Evolutionary conservation across 2,329 filamentous ascomycete species (phyloP).

Genomic region (Gyromitra esculenta): DNA sequence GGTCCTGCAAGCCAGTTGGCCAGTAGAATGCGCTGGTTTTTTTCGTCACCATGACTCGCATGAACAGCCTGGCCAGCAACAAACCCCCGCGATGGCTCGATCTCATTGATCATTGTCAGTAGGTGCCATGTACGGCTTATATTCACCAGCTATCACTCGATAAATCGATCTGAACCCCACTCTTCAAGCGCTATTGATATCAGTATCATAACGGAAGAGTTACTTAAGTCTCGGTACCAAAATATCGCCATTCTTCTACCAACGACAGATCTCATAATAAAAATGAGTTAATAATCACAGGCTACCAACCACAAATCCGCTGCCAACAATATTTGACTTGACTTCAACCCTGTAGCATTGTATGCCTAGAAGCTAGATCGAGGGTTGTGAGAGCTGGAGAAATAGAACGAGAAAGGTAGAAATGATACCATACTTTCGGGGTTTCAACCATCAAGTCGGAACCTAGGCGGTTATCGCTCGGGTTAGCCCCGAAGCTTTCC

Average conservation of each 20-base stretch:
- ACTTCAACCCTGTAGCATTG: constrained; percentile 11
- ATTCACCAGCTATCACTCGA: constrained; percentile 40
- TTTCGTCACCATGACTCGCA: constrained; percentile 32
- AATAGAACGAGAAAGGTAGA: not conserved
- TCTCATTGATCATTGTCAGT: not conserved
- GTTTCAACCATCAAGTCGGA: not conserved
- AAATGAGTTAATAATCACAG: not conserved
- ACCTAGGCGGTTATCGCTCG: constrained; percentile 3
- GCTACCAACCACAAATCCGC: not conserved
- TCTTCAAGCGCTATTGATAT: not conserved
- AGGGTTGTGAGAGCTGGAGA: not conserved
- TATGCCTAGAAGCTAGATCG: not conserved
- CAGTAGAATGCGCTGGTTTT: not conserved
- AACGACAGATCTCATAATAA: not conserved
- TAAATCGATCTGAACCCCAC: not conserved
- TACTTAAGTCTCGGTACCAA: not conserved
- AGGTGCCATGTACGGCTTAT: constrained; percentile 5
- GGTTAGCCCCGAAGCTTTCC: constrained; percentile 1
- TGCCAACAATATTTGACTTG: constrained; percentile 23
- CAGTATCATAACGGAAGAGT: not conserved
- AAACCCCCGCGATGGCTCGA: not conserved
- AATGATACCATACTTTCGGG: not conserved
- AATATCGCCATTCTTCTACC: not conserved
- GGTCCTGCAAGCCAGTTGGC: constrained; percentile 30
- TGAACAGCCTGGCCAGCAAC: constrained; percentile 28